Evolutionary conservation across 2,329 filamentous ascomycete genomes (phyloP).

Genomic region (Hymenoscyphus linearis): DNA sequence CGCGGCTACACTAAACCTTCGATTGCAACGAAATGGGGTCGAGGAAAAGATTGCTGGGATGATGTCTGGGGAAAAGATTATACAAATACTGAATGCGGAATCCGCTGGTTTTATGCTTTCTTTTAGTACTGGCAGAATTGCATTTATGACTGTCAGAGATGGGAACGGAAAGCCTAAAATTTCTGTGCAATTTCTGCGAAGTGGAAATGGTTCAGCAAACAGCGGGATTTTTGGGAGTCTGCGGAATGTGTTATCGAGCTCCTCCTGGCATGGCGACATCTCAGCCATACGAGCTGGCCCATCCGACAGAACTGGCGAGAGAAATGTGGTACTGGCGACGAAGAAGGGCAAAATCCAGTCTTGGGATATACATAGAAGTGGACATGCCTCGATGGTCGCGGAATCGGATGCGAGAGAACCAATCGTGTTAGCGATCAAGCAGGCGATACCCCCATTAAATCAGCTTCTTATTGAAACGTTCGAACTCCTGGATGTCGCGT

Average conservation of each 20-base stretch:
- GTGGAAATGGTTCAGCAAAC: slow-evolving; percentile 46
- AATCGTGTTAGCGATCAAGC: slow-evolving; percentile 57
- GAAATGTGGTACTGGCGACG: slow-evolving; percentile 76
- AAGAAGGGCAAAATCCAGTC: slow-evolving; percentile 71
- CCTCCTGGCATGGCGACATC: slow-evolving; percentile 69
- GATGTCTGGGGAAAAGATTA: slow-evolving; percentile 71
- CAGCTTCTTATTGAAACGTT: slow-evolving; percentile 53
- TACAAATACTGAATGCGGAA: slow-evolving; percentile 76
- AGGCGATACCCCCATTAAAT: slow-evolving; percentile 44
- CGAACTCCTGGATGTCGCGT: slow-evolving; percentile 75
- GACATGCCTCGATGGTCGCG: slow-evolving; percentile 68
- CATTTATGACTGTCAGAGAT: slow-evolving; percentile 82
- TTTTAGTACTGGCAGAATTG: slow-evolving; percentile 79
- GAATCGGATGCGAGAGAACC: slow-evolving; percentile 66
- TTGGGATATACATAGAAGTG: slow-evolving; percentile 86
- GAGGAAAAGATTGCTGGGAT: slow-evolving; percentile 70
- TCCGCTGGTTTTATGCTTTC: slow-evolving; percentile 77
- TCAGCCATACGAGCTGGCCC: slow-evolving; percentile 72
- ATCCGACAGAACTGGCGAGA: slow-evolving; percentile 70
- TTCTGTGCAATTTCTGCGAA: slow-evolving; percentile 69
- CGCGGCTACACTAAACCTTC: slow-evolving; percentile 73
- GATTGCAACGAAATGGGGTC: slow-evolving; percentile 74
- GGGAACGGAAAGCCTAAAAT: slow-evolving; percentile 80
- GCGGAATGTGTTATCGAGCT: slow-evolving; percentile 66
- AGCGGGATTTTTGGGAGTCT: slow-evolving; percentile 77